phyloP scores from a whole-genome alignment of 345 rosid genomes.

The Schrenkiella parvula region DNA sequence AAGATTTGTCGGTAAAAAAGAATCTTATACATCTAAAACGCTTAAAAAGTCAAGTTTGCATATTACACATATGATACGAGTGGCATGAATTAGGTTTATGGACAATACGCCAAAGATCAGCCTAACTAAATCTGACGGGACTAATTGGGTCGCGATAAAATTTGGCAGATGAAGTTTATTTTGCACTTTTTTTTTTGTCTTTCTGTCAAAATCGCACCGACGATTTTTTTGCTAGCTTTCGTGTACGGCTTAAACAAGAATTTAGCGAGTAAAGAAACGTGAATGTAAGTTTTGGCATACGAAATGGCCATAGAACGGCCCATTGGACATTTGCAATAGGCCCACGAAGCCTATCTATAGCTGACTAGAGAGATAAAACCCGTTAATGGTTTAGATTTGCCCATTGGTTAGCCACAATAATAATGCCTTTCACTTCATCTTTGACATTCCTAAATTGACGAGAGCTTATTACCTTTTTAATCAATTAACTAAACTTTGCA shows the following conservation, averaged over 20 bases:
- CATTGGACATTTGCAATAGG: neutral
- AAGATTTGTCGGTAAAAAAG: neutral
- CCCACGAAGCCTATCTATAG: neutral
- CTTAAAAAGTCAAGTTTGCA: slow-evolving; percentile 9
- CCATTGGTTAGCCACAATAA: no score
- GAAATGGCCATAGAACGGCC: neutral
- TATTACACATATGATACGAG: neutral
- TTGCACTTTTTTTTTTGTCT: neutral
- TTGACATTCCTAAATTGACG: neutral
- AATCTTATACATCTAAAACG: neutral
- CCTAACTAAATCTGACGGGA: slow-evolving; percentile 13
- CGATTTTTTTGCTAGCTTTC: neutral
- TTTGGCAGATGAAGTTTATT: slow-evolving; percentile 23
- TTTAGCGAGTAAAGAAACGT: neutral
- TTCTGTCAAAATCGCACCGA: slow-evolving; percentile 15
- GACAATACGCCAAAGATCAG: slow-evolving; percentile 23
- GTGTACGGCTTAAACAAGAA: neutral
- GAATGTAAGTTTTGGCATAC: neutral
- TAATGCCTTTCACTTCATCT: neutral
- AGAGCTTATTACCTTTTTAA: neutral
- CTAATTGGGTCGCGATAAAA: slow-evolving; percentile 5
- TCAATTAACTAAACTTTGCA: neutral
- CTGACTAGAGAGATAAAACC: neutral
- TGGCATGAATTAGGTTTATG: slow-evolving; percentile 14
- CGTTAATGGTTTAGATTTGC: neutral